Evolutionary conservation across 768 basidiomycete species (phyloP).

Genomic region (Russula brevipes): DNA sequence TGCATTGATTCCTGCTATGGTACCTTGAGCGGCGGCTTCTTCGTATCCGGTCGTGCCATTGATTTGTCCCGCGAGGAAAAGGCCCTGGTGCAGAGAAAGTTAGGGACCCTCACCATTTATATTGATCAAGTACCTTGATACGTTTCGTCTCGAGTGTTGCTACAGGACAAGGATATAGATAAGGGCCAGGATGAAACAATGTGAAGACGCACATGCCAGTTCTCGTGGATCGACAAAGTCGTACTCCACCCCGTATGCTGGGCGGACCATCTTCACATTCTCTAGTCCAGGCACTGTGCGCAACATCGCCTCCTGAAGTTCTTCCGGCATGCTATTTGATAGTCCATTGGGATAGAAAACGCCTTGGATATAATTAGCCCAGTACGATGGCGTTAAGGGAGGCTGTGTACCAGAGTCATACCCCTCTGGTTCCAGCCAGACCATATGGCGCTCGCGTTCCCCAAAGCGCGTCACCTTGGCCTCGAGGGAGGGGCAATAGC

Average conservation of each 20-base stretch:
- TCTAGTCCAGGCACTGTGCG: conserved; percentile 81
- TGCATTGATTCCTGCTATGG: conserved; percentile 85
- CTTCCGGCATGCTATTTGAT: conserved; percentile 82
- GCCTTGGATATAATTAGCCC: conserved; percentile 40
- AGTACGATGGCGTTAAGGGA: background rate
- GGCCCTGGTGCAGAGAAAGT: conserved; percentile 28
- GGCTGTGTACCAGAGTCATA: conserved; percentile 66
- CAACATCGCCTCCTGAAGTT: conserved; percentile 78
- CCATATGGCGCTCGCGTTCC: conserved; percentile 60
- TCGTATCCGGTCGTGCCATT: conserved; percentile 87
- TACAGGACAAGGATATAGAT: background rate
- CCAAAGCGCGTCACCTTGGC: conserved; percentile 79
- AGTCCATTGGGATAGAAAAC: conserved; percentile 88
- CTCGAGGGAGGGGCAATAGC: conserved; percentile 90
- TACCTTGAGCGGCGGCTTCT: conserved; percentile 87
- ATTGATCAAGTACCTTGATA: conserved; percentile 47
- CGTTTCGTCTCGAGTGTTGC: conserved; percentile 80
- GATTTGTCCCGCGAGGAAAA: conserved; percentile 40
- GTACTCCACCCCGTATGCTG: conserved; percentile 92
- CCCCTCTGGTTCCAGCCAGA: conserved; percentile 92
- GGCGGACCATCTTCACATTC: conserved; percentile 74
- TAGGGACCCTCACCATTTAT: background rate
- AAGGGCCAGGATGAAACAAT: background rate
- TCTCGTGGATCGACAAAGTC: conserved; percentile 87
- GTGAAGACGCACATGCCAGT: conserved; percentile 50